Evolutionary conservation across 1,139 yeast genomes (phyloP).

Genomic region (Yamadazyma aaseri): DNA sequence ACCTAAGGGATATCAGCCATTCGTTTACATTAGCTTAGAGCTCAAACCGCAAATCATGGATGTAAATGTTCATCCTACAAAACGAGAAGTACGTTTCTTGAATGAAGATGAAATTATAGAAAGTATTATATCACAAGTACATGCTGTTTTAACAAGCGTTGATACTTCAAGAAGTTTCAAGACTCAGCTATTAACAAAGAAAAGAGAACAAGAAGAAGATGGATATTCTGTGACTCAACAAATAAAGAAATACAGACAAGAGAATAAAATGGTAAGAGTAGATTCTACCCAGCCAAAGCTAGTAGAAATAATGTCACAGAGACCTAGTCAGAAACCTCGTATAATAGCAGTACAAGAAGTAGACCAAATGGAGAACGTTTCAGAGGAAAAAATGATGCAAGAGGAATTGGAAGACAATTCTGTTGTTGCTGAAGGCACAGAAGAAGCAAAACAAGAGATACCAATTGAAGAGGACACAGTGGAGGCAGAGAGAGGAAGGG

Average conservation of each 20-base stretch:
- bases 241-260: slow-evolving; percentile 45
- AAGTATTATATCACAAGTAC: slow-evolving; percentile 49
- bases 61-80: slow-evolving; percentile 95
- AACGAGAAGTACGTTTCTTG: slow-evolving; percentile 84
- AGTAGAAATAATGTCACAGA: slow-evolving; percentile 13
- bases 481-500: slow-evolving; percentile 3
- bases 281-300: slow-evolving; percentile 47
- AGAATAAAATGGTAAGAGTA: slow-evolving; percentile 68
- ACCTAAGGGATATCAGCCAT: slow-evolving; percentile 80
- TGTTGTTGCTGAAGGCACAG: slow-evolving; percentile 4
- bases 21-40: slow-evolving; percentile 67
- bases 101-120: slow-evolving; percentile 85
- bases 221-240: slow-evolving; percentile 11
- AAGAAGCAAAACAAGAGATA: slow-evolving; percentile 5
- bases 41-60: slow-evolving; percentile 74
- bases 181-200: slow-evolving; percentile 44
- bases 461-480: slow-evolving; percentile 4
- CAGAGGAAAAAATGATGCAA: no score
- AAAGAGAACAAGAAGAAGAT: slow-evolving; percentile 16
- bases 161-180: slow-evolving; percentile 72
- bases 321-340: no score
- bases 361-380: no score
- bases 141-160: slow-evolving; percentile 50
- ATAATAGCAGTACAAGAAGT: no score
- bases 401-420: neutral